phyloP scores from a whole-genome alignment of 345 rosid species.

The Populus deltoides region DNA sequence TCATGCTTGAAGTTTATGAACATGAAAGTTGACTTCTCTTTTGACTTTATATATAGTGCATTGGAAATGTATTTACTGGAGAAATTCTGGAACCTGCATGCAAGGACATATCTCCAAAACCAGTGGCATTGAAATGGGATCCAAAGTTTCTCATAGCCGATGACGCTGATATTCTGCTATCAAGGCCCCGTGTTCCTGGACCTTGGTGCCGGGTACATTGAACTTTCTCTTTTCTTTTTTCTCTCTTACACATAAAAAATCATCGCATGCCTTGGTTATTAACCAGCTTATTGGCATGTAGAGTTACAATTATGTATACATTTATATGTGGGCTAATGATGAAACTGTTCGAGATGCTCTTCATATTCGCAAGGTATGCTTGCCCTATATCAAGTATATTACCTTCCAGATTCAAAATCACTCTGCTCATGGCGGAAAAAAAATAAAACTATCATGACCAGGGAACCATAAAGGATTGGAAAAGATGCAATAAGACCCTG shows the following conservation, averaged over 20 bases:
- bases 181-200: not conserved
- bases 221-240: not conserved
- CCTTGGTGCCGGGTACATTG: constrained; percentile 35
- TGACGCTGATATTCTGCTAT: constrained; percentile 3
- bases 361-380: constrained; percentile 25
- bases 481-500: constrained; percentile 27
- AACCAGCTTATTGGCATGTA: not conserved
- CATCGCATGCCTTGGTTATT: not conserved
- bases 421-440: too few species aligned
- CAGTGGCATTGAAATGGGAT: constrained; percentile 6
- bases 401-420: not conserved
- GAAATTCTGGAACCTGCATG: constrained; percentile 37
- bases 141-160: not conserved
- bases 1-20: not conserved
- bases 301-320: constrained; percentile 9
- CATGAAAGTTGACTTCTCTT: not conserved
- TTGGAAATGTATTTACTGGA: constrained; percentile 8
- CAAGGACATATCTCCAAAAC: constrained; percentile 10
- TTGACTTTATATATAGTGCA: constrained; percentile 25
- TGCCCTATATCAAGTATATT: not conserved
- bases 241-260: too few species aligned
- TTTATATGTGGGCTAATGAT: constrained; percentile 29
- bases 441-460: not conserved
- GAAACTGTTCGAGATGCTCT: constrained; percentile 31
- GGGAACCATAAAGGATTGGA: constrained; percentile 26